Percentiles rank a stretch among this genome's conserved stretches.
Conservation (phyloP, 768 basidiomycete species). For the Gyrodon lividus region DNA sequence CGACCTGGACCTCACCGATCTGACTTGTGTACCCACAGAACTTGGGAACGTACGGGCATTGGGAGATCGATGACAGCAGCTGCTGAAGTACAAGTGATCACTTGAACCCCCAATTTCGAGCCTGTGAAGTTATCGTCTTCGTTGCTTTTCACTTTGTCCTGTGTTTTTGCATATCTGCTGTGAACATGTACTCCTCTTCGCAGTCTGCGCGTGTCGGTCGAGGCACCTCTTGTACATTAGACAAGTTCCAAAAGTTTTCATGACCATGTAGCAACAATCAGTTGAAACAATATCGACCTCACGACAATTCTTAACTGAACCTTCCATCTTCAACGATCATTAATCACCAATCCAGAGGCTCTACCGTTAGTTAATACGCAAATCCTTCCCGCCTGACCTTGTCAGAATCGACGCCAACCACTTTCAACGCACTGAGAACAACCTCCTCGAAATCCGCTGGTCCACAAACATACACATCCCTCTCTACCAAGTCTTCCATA, state of each 20-base stretch:
- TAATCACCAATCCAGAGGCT: no score
- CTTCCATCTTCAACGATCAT: neutral
- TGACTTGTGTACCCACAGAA: slow-evolving; percentile 7
- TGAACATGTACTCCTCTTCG: neutral
- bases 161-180: neutral
- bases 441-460: slow-evolving; percentile 45
- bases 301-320: no score
- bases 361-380: slow-evolving; percentile 34
- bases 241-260: neutral
- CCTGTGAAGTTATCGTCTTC: neutral
- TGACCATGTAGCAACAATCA: neutral
- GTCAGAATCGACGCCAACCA: slow-evolving; percentile 35
- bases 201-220: no score
- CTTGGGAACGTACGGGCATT: slow-evolving; percentile 22
- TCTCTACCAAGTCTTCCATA: slow-evolving; percentile 20
- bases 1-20: neutral
- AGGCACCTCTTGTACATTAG: no score
- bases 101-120: neutral
- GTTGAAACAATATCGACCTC: no score
- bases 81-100: slow-evolving; percentile 7
- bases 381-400: slow-evolving; percentile 42
- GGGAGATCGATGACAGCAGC: slow-evolving; percentile 23
- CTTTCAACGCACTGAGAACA: slow-evolving; percentile 34
- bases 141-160: neutral
- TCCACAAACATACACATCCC: slow-evolving; percentile 50